These are phyloP conservation scores for Cotoneaster glaucophyllus DNA, from an alignment of 306 rosid species.

Conservation along the genomic window DNA sequence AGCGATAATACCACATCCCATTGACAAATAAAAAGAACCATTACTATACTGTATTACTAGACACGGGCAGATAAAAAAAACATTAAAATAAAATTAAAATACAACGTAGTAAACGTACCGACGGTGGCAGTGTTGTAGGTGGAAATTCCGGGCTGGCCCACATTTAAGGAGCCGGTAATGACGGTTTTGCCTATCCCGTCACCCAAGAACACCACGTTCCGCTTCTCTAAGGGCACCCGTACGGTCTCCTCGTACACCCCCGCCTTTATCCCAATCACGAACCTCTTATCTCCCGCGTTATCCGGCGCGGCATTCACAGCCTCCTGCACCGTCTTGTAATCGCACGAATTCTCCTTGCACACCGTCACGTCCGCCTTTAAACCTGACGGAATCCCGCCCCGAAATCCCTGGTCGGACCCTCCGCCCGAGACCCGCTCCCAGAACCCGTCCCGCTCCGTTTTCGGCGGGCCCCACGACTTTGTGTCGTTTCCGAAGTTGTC, in stretches of 20 bases:
- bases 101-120: constrained; percentile 27
- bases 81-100: too few species aligned
- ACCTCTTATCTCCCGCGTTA: constrained; percentile 27
- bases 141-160: constrained; percentile 49
- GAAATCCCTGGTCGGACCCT: constrained; percentile 3
- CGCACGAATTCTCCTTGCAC: constrained; percentile 37
- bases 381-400: constrained; percentile 38
- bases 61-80: not conserved
- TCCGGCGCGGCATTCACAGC: constrained; percentile 65
- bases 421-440: constrained; percentile 40
- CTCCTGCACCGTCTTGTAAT: constrained; percentile 55
- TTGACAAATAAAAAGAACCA: too few species aligned
- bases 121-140: constrained; percentile 71
- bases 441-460: constrained; percentile 69
- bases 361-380: constrained; percentile 53
- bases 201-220: constrained; percentile 64
- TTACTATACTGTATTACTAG: too few species aligned
- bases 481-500: constrained; percentile 46
- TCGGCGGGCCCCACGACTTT: constrained; percentile 46
- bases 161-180: constrained; percentile 55
- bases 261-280: constrained; percentile 57
- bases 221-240: constrained; percentile 56
- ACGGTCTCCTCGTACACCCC: constrained; percentile 80
- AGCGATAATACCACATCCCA: too few species aligned
- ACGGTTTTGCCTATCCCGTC: constrained; percentile 80